Conservation (phyloP, 768 basidiomycete genomes). For the Suillus americanus region DNA sequence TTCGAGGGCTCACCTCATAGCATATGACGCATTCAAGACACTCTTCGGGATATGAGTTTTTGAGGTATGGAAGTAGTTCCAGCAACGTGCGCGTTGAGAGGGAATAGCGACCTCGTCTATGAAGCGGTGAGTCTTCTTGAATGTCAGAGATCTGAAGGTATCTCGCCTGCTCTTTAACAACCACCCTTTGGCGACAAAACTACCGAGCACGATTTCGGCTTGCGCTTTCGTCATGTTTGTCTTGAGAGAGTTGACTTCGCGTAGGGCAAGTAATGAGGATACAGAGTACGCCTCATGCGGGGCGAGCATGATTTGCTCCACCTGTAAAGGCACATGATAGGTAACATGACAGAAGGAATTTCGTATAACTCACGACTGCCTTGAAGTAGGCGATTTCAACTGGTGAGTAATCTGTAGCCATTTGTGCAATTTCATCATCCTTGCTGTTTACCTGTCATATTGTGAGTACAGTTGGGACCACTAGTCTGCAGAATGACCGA, state of each 20-base stretch:
- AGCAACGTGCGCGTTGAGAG: constrained; percentile 73
- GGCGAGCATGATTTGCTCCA: constrained; percentile 86
- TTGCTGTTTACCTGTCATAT: constrained; percentile 68
- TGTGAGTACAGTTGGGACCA: background rate
- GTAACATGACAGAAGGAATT: background rate
- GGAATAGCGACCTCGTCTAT: constrained; percentile 68
- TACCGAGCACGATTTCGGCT: constrained; percentile 68
- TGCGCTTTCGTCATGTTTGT: constrained; percentile 71
- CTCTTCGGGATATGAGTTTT: constrained; percentile 69
- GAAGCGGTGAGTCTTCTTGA: background rate
- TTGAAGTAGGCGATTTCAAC: constrained; percentile 85
- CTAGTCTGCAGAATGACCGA: constrained; percentile 34
- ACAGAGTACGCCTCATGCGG: constrained; percentile 73
- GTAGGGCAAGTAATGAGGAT: constrained; percentile 73
- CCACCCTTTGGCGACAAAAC: constrained; percentile 86
- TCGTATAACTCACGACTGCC: constrained; percentile 57
- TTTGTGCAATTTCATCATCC: constrained; percentile 78
- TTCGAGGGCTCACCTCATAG: constrained; percentile 49
- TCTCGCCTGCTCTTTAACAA: constrained; percentile 72
- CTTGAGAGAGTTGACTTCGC: constrained; percentile 63
- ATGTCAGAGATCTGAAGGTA: constrained; percentile 9
- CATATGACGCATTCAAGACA: constrained; percentile 74
- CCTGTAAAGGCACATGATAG: constrained; percentile 40
- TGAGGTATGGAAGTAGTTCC: constrained; percentile 75
- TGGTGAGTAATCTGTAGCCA: constrained; percentile 81